phyloP scores from a whole-genome alignment of 306 rosid genomes.

The Quercus dentata region DNA sequence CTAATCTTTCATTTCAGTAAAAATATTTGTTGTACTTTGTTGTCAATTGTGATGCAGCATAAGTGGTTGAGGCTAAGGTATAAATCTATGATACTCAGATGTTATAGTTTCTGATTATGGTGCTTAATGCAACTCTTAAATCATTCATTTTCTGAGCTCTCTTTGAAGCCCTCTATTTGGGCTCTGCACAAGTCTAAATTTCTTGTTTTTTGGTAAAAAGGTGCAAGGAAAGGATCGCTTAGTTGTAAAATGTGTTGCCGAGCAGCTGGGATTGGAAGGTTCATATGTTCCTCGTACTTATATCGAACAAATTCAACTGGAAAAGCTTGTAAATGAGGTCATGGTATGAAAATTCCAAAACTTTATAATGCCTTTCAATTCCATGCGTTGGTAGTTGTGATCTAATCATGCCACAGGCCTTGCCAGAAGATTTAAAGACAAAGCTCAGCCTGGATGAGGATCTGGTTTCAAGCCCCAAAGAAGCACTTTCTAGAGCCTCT shows the following conservation, averaged over 20 bases:
- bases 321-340: conserved; percentile 95
- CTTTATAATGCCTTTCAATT: background rate
- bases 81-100: background rate
- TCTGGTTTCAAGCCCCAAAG: conserved; percentile 90
- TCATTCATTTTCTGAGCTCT: background rate
- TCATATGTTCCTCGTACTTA: conserved; percentile 96
- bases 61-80: background rate
- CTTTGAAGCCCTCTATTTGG: background rate
- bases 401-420: conserved; percentile 65
- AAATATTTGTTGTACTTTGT: background rate
- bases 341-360: conserved; percentile 62
- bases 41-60: background rate
- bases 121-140: background rate
- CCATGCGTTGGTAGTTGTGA: conserved; percentile 9
- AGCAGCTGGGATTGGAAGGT: conserved; percentile 88
- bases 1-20: background rate
- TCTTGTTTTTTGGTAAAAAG: conserved; percentile 39
- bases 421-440: conserved; percentile 96
- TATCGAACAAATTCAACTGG: conserved; percentile 96
- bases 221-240: conserved; percentile 94
- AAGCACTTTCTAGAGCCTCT: conserved; percentile 88
- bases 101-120: background rate
- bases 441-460: conserved; percentile 96
- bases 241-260: conserved; percentile 56
- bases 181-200: background rate